Percentiles rank a stretch among this genome's conserved stretches.
These are phyloP conservation scores for Salvia miltiorrhiza DNA, from an alignment of 257 asterid genomes.

Conservation along the genomic window DNA sequence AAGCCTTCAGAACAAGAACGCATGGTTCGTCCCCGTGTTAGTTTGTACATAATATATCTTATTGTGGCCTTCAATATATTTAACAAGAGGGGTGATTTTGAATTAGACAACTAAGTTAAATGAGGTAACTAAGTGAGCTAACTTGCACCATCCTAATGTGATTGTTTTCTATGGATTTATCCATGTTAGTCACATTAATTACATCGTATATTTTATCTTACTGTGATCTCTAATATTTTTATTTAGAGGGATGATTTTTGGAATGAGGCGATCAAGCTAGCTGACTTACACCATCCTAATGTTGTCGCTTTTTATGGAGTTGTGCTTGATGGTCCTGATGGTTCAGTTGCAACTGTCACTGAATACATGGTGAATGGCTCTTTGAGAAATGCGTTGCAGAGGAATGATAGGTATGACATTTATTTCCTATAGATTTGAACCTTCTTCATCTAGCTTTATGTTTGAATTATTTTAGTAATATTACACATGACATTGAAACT, in stretches of 20 bases:
- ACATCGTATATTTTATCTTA: constrained; percentile 3
- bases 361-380: constrained; percentile 99
- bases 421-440: not conserved
- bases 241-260: constrained; percentile 92
- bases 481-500: not conserved
- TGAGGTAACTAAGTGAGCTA: constrained; percentile 85
- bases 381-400: constrained; percentile 83
- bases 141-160: constrained; percentile 93
- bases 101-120: constrained; percentile 91
- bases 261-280: constrained; percentile 98
- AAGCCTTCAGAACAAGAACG: constrained; percentile 97
- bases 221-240: constrained; percentile 11
- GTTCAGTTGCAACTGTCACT: constrained; percentile 95
- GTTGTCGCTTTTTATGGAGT: constrained; percentile 99
- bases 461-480: not conserved
- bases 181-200: constrained; percentile 21
- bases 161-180: constrained; percentile 81
- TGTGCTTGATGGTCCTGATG: constrained; percentile 93
- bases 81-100: constrained; percentile 77
- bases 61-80: constrained; percentile 4
- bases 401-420: constrained; percentile 65
- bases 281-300: constrained; percentile 98
- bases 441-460: constrained; percentile 5
- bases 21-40: constrained; percentile 61
- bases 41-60: not conserved